Percentiles rank a stretch among this genome's conserved stretches.
Evolutionary conservation across 768 basidiomycete species (phyloP).

Genomic region (Polyporus arcularius): DNA sequence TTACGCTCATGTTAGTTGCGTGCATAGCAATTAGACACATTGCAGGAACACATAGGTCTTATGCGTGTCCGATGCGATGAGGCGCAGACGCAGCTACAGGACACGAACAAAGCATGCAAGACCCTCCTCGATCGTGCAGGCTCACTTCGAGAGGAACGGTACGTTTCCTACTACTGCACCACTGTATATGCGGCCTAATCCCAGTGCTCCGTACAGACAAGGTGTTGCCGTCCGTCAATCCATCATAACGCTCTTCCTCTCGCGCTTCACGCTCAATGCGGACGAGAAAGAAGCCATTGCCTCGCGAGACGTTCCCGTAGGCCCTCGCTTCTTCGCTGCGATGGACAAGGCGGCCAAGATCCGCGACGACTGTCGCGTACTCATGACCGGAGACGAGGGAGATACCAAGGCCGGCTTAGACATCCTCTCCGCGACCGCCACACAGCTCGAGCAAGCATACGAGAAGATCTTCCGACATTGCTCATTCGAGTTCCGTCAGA

Average conservation of each 20-base stretch:
- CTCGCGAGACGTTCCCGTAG: conserved; percentile 78
- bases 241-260: conserved; percentile 78
- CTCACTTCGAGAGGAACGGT: conserved; percentile 75
- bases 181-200: not conserved
- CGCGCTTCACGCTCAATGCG: conserved; percentile 80
- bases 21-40: conserved; percentile 75
- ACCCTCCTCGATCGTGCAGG: conserved; percentile 82
- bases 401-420: conserved; percentile 60
- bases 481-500: conserved; percentile 79
- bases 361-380: conserved; percentile 78
- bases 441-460: conserved; percentile 85
- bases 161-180: conserved; percentile 12
- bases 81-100: conserved; percentile 72
- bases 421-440: conserved; percentile 81
- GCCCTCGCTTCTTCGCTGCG: conserved; percentile 73
- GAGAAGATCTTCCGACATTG: conserved; percentile 88
- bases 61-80: conserved; percentile 87
- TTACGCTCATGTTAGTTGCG: not conserved
- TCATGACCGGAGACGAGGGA: conserved; percentile 55
- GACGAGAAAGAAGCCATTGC: conserved; percentile 73
- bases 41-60: conserved; percentile 73
- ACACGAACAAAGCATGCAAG: conserved; percentile 77
- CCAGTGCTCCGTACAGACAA: conserved; percentile 44
- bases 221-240: conserved; percentile 70
- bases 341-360: conserved; percentile 88